Percentiles rank a stretch among this genome's conserved stretches.
Evolutionary conservation across 2,329 filamentous ascomycete species (phyloP).

Genomic region (Cytospora chrysosperma): DNA sequence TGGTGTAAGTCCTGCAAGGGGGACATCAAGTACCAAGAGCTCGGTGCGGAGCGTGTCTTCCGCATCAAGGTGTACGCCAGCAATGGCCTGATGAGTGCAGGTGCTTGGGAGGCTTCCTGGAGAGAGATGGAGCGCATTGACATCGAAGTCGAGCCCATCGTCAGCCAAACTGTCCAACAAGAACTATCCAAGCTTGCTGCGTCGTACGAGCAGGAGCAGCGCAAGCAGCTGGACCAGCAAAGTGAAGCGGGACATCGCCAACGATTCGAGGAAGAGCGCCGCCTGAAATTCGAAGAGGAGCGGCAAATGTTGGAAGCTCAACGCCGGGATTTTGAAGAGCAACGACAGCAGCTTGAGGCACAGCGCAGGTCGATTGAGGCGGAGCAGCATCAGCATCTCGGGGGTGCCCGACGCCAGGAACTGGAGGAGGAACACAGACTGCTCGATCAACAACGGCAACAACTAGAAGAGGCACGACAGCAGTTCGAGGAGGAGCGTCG

Average conservation of each 20-base stretch:
- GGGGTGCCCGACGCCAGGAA: conserved; percentile 18
- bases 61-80: conserved; percentile 88
- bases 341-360: conserved; percentile 21
- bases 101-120: conserved; percentile 93
- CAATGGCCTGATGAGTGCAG: conserved; percentile 88
- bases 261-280: conserved; percentile 30
- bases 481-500: conserved; percentile 22
- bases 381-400: conserved; percentile 21
- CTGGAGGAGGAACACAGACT: conserved; percentile 21
- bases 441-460: conserved; percentile 23
- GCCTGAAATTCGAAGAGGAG: conserved; percentile 21
- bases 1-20: conserved; percentile 58
- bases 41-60: conserved; percentile 60
- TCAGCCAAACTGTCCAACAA: conserved; percentile 57
- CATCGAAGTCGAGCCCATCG: conserved; percentile 79
- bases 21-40: conserved; percentile 55
- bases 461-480: conserved; percentile 20
- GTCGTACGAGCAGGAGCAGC: conserved; percentile 23
- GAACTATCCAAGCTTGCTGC: conserved; percentile 58
- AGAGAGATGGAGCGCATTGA: conserved; percentile 98
- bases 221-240: conserved; percentile 40
- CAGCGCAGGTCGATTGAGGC: conserved; percentile 22
- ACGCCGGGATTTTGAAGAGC: conserved; percentile 23
- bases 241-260: conserved; percentile 33
- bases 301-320: conserved; percentile 20